Conservation (phyloP, 192 early-diverging fungal species). For the Funneliformis geosporum region DNA sequence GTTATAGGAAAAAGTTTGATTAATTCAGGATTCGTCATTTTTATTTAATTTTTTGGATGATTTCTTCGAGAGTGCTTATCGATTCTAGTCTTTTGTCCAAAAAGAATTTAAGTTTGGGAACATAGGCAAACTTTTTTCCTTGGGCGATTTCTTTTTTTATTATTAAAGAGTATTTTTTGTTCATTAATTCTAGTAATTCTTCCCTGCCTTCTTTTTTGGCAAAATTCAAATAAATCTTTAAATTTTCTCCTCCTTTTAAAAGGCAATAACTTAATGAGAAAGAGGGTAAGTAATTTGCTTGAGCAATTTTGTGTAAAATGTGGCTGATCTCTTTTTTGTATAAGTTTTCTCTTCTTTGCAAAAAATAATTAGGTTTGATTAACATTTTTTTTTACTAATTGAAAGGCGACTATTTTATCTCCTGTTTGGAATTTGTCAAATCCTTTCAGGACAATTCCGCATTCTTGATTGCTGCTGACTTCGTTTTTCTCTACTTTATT, state of each 20-base stretch:
- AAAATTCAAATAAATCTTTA: not conserved
- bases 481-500: not conserved
- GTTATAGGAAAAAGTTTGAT: no score
- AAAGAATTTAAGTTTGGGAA: no score
- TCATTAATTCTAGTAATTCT: not conserved
- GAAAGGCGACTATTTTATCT: not conserved
- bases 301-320: not conserved
- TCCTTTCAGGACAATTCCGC: not conserved
- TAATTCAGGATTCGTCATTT: no score
- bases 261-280: not conserved
- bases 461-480: not conserved
- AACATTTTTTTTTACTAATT: not conserved
- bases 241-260: not conserved
- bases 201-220: not conserved
- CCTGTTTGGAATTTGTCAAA: not conserved
- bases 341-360: not conserved
- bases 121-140: no score
- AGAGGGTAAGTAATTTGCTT: not conserved
- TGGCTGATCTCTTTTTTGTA: not conserved
- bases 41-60: no score
- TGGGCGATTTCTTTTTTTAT: not conserved
- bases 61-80: no score
- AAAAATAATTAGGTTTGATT: not conserved
- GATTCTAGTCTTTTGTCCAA: no score
- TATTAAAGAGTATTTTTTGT: not conserved